Base-by-base conservation (phyloP, 2,329 filamentous ascomycete species). In the Fusarium verticillioides region DNA sequence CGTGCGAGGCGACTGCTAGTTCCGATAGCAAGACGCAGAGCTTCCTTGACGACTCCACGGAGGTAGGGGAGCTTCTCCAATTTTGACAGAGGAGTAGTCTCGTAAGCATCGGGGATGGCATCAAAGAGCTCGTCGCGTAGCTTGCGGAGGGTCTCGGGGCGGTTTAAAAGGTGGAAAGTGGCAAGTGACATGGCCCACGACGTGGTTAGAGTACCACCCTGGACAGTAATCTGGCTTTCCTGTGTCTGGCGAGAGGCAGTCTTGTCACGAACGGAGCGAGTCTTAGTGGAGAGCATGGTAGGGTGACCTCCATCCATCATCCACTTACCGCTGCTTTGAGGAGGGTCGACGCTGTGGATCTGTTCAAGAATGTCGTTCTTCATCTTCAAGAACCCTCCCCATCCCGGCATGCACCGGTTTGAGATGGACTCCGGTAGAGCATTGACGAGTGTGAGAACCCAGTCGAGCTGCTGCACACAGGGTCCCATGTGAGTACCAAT, bases 1-100 rank as follows among this genome's bases (percentile, higher is more conserved):
- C 87, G 85, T 58, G 87, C 84, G 4, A 88, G 80, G 9, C 84
- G 77, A 59, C 86, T 82, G n/a, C 83, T 85, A 5, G 86, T 82
- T 18, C 83, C 83, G 19, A 87, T 84, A 58, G 87, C 83, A 9
- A 87, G 78, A 11, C 88, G 84, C 73, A 88, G 80, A 1, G 85
- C 81, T 77, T 89, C 87, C 52, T 84, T 85, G 62, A 89, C 82
- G 7, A 88, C 85, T n/a, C 85, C 86, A 34, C 83, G 78, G 32
- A 89, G 82, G 69, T 87, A 88, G 0, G 82, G 82, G 34, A 85
- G 75, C 44, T 70, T 78, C 60, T 83, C 81, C 4, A 83, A 74
- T 47, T 74, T 69, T 6, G 79, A 75, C 18, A 82, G 67, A 10
- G 80, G 71, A 9, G 77, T 65, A 5, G 74, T 60, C 52, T 79